Base-by-base conservation (phyloP, 78 protist genomes). In the Dictyostelium purpureum region DNA sequence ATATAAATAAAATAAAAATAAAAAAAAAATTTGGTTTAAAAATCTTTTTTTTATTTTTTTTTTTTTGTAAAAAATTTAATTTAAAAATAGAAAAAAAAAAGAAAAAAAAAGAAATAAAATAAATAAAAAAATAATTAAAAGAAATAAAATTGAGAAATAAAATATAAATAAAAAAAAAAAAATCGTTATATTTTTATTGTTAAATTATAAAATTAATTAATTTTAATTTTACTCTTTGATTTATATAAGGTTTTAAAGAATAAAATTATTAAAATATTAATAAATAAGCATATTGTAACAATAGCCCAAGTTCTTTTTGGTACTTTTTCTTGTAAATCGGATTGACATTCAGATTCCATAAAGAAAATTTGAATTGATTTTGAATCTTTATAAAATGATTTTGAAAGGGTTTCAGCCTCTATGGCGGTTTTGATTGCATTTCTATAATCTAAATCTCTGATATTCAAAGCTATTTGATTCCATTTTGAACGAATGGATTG, bases 221-320 rank as follows among this genome's bases (percentile, higher is more conserved):
- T 81, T 38, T 81, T 81, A 35, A 81, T 26, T 81, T 81, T 81
- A 19, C 38, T 67, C 52, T 81, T 81, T 65, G 54, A 49, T 69
- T 81, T 81, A 49, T 81, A 47, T 38, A 81, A 54, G 24, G 57
- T n/a, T 52, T 43, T 43, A 24, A 81, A 38, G 1, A 47, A 21
- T 9, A 57, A 14, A 19, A 81, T 21, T 2, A 63, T 54, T 9
- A 81, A 6, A 9, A 52, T 16, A 69, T 61, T 52, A n/a, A 81
- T 38, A n/a, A 35, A 49, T 31, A 81, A 31, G 40, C 57, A 35
- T 6, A 81, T 26, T 19, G 37, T 38, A 19, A 69, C 16, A 0
- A 81, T 49, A 2, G 52, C 51, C 9, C 66, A 12, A 9, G 89
- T 67, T 67, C 79, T 66, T 52, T 71, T 67, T 52, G 89, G 65